These are phyloP conservation scores for Meira nashicola DNA, from an alignment of 1,284 basidiomycete species.

Conservation along the genomic window DNA sequence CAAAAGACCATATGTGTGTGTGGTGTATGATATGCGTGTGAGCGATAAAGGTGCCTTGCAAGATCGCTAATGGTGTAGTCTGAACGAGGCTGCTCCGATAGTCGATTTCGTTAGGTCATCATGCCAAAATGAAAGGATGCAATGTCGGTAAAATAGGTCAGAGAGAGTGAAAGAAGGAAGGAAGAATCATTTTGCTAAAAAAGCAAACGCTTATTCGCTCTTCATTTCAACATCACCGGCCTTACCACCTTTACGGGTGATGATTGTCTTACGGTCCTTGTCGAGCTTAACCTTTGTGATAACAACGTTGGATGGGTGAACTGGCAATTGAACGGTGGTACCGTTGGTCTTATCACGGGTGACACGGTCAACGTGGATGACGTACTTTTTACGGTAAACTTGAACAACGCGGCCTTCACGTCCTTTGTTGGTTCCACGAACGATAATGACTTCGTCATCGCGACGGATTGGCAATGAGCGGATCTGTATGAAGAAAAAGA, in stretches of 20 bases:
- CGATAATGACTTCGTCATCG: constrained; percentile 96
- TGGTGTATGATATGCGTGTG: too few relatives aligned
- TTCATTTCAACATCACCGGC: constrained; percentile 14
- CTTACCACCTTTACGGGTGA: constrained; percentile 15
- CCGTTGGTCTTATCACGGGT: constrained; percentile 97
- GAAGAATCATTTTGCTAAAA: background rate
- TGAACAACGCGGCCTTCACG: constrained; percentile 65
- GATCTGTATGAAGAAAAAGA: constrained; percentile 58
- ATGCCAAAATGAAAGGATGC: background rate
- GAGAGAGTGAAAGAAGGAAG: background rate
- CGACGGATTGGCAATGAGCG: constrained; percentile 94
- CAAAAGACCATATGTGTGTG: too few relatives aligned
- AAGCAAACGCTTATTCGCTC: background rate
- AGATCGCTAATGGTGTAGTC: too few relatives aligned
- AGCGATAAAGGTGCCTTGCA: too few relatives aligned
- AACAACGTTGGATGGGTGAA: constrained; percentile 96
- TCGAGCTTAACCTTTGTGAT: constrained; percentile 59
- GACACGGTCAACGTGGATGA: constrained; percentile 97
- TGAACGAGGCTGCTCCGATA: too few relatives aligned
- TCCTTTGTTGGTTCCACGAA: constrained; percentile 67
- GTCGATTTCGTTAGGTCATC: too few relatives aligned
- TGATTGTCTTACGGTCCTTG: constrained; percentile 44
- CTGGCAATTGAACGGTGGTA: constrained; percentile 83
- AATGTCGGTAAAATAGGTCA: background rate
- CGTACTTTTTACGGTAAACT: constrained; percentile 99